These are phyloP conservation scores for Withania somnifera DNA, from an alignment of 305 asterid genomes.

Conservation along the genomic window DNA sequence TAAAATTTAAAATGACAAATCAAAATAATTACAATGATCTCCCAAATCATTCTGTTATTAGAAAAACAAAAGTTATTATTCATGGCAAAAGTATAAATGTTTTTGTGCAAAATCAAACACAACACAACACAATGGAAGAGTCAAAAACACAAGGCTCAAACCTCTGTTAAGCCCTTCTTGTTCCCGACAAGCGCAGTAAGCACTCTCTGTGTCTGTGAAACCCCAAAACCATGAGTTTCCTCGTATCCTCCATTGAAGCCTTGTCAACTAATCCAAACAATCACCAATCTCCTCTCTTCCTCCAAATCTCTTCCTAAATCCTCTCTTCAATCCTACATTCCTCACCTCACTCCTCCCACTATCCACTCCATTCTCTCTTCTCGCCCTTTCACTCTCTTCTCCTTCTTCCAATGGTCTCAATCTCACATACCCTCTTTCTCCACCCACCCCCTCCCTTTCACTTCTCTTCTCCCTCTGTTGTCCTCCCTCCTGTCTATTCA, in stretches of 20 bases:
- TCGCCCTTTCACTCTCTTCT: constrained; percentile 24
- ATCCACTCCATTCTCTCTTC: constrained; percentile 52
- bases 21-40: no score
- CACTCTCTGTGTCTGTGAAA: neutral
- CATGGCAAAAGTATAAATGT: no score
- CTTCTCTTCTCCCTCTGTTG: constrained; percentile 50
- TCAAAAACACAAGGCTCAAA: no score
- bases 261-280: constrained; percentile 25
- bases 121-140: no score
- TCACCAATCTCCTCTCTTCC: constrained; percentile 21
- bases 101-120: no score
- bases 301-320: constrained; percentile 22
- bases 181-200: neutral
- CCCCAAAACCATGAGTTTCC: neutral
- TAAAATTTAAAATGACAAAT: no score
- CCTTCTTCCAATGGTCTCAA: constrained; percentile 49
- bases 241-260: constrained; percentile 22
- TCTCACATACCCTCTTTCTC: constrained; percentile 26
- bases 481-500: constrained; percentile 38
- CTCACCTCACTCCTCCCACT: constrained; percentile 46
- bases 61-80: no score
- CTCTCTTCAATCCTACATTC: constrained; percentile 38
- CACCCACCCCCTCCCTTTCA: constrained; percentile 33
- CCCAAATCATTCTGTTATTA: no score
- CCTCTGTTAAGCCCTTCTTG: neutral